A percentile compares a stretch with the other conserved stretches of the same genome.
Conservation (phyloP, 2,329 filamentous ascomycete species). For the Phaeomoniella chlamydospora region DNA sequence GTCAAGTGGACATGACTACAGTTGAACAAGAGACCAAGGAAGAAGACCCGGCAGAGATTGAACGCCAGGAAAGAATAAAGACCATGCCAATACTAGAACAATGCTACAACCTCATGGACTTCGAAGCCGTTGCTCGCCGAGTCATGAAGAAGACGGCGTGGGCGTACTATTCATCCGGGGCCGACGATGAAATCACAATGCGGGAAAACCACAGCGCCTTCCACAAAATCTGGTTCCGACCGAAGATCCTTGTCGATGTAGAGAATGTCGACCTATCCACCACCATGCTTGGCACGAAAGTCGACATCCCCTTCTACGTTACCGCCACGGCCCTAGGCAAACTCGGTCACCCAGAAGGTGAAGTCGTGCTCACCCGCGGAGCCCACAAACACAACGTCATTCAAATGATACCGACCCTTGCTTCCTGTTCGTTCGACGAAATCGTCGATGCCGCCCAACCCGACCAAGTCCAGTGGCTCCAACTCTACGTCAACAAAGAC, state of each 20-base stretch:
- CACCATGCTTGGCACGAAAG: constrained; percentile 83
- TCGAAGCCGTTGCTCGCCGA: constrained; percentile 77
- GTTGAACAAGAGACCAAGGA: constrained; percentile 54
- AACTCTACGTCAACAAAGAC: constrained; percentile 96
- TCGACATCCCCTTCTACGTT: constrained; percentile 83
- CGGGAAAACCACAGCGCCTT: constrained; percentile 92
- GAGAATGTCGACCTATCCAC: constrained; percentile 75
- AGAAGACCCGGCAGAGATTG: constrained; percentile 56
- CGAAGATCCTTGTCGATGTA: constrained; percentile 76
- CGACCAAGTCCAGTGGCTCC: constrained; percentile 87
- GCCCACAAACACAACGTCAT: constrained; percentile 77
- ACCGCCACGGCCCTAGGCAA: constrained; percentile 93
- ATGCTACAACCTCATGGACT: constrained; percentile 90
- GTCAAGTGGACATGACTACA: constrained; percentile 76
- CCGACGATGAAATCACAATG: constrained; percentile 86
- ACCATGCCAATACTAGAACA: constrained; percentile 69
- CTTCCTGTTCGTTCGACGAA: constrained; percentile 94
- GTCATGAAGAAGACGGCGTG: constrained; percentile 95
- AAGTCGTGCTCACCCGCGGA: constrained; percentile 77
- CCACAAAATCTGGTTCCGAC: constrained; percentile 96
- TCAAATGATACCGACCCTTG: constrained; percentile 97
- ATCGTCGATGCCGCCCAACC: constrained; percentile 72
- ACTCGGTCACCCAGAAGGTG: constrained; percentile 83
- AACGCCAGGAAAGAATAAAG: constrained; percentile 57
- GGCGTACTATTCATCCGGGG: constrained; percentile 94